Percentiles rank a stretch among this genome's conserved stretches.
phyloP scores from a whole-genome alignment of 2,329 filamentous ascomycete genomes.

The Alternaria gaisen region DNA sequence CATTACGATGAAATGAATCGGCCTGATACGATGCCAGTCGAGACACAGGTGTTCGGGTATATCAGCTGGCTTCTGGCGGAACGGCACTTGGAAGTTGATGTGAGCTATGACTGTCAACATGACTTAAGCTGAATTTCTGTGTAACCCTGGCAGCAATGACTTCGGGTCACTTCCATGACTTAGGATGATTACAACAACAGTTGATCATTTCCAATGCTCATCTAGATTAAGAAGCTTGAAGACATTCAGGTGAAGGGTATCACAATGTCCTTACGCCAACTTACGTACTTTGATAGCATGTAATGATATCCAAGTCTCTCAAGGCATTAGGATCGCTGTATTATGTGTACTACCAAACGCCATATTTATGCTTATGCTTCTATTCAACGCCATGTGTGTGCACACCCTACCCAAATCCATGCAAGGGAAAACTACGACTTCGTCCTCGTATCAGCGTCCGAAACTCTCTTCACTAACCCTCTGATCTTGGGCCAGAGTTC shows the following conservation, averaged over 20 bases:
- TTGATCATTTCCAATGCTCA: background rate
- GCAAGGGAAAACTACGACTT: background rate
- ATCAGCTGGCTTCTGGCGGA: background rate
- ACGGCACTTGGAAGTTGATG: background rate
- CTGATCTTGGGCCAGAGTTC: slow-evolving; percentile 33
- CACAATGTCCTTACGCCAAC: too few species aligned
- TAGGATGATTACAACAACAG: background rate
- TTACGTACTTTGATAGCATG: background rate
- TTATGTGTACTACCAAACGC: background rate
- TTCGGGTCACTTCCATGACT: too few species aligned
- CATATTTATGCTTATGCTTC: background rate
- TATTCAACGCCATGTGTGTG: background rate
- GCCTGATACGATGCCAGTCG: background rate
- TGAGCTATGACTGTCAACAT: background rate
- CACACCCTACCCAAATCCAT: background rate
- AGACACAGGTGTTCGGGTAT: background rate
- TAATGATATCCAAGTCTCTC: background rate
- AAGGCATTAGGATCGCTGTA: background rate
- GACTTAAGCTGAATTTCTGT: too few species aligned
- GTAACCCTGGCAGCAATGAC: too few species aligned
- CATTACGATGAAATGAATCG: background rate
- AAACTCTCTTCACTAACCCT: slow-evolving; percentile 15
- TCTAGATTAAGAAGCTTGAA: background rate
- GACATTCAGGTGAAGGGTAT: background rate
- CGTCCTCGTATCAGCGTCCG: background rate